Conservation (phyloP, 768 basidiomycete genomes). For the Psilocybe subaeruginosa region DNA sequence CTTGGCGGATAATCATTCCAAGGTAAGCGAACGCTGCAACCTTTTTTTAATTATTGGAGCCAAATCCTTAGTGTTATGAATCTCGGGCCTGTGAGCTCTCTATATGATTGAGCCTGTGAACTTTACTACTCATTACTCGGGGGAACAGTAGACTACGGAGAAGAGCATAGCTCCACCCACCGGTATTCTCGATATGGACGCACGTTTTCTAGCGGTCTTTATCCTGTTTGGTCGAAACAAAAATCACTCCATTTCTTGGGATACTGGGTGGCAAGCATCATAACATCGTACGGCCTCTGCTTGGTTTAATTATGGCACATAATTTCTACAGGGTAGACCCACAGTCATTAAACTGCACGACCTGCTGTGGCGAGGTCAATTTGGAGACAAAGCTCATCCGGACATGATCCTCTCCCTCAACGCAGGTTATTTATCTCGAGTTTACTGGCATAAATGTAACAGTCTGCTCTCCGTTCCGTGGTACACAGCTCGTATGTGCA, state of each 20-base stretch:
- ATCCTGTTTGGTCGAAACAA: slow-evolving; percentile 46
- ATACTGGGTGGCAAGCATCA: slow-evolving; percentile 44
- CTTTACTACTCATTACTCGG: slow-evolving; percentile 48
- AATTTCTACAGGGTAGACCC: slow-evolving; percentile 41
- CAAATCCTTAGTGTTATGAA: slow-evolving; percentile 16
- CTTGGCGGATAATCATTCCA: slow-evolving; percentile 15
- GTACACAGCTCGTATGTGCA: slow-evolving; percentile 48
- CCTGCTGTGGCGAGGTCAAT: slow-evolving; percentile 43
- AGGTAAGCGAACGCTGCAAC: slow-evolving; percentile 17
- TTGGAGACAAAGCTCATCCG: slow-evolving; percentile 38
- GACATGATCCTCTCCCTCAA: slow-evolving; percentile 52
- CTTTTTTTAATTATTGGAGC: not conserved
- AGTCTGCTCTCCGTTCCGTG: slow-evolving; percentile 53
- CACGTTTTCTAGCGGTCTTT: slow-evolving; percentile 38
- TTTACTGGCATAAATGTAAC: not conserved
- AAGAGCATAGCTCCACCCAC: slow-evolving; percentile 38
- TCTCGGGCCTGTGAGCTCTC: slow-evolving; percentile 52
- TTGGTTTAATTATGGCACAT: not conserved
- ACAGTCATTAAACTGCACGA: slow-evolving; percentile 50
- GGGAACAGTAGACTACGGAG: slow-evolving; percentile 54
- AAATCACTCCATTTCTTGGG: slow-evolving; percentile 52
- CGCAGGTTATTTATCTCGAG: slow-evolving; percentile 31
- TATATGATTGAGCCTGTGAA: slow-evolving; percentile 58
- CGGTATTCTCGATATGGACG: slow-evolving; percentile 47
- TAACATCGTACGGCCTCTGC: not conserved